These are phyloP conservation scores for Candida sonorensis DNA, from an alignment of 805 yeast species.

Conservation along the genomic window DNA sequence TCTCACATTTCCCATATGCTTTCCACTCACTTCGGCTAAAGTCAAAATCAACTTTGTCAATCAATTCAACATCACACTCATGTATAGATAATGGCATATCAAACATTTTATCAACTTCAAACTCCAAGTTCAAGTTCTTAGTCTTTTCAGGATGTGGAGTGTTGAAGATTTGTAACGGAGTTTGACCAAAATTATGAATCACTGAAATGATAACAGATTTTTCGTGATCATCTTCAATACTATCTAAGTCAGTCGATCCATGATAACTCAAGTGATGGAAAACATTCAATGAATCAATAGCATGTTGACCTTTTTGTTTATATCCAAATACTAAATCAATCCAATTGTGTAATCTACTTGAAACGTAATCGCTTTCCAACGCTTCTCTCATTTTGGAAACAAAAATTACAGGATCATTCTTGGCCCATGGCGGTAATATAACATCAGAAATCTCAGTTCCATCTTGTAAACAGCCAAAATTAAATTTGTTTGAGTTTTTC, in stretches of 20 bases:
- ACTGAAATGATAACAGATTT: conserved; percentile 73
- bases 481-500: conserved; percentile 54
- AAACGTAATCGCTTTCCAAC: conserved; percentile 74
- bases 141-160: conserved; percentile 57
- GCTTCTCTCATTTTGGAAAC: conserved; percentile 76
- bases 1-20: conserved; percentile 27
- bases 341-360: conserved; percentile 73
- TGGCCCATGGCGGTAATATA: conserved; percentile 76
- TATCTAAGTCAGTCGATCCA: conserved; percentile 75
- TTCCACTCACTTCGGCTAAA: conserved; percentile 41
- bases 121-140: conserved; percentile 29
- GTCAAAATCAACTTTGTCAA: conserved; percentile 39
- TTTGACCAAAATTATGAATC: conserved; percentile 89
- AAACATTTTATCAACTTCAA: conserved; percentile 26
- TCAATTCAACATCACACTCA: conserved; percentile 32
- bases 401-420: conserved; percentile 67
- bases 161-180: conserved; percentile 67
- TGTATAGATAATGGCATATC: conserved; percentile 33
- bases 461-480: conserved; percentile 65
- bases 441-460: conserved; percentile 55
- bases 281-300: conserved; percentile 62
- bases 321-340: conserved; percentile 78
- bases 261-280: conserved; percentile 81
- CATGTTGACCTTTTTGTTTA: conserved; percentile 69
- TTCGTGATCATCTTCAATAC: conserved; percentile 66